Percentiles rank a stretch among this genome's conserved stretches.
phyloP scores from a whole-genome alignment of 2,329 filamentous ascomycete genomes.

The Drechslerella dactyloides region DNA sequence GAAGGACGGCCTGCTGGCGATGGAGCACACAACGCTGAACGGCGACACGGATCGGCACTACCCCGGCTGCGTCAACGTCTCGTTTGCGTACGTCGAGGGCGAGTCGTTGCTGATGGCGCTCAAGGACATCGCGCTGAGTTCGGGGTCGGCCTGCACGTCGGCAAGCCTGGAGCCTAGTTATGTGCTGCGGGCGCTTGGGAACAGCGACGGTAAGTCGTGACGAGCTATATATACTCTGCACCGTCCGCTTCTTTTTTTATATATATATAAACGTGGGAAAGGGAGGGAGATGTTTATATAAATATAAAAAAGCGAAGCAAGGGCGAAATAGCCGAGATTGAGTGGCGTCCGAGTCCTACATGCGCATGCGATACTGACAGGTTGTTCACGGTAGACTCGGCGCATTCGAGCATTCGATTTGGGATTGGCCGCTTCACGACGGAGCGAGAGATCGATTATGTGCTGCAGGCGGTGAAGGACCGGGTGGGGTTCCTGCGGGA shows the following conservation, averaged over 20 bases:
- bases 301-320: too few relatives aligned
- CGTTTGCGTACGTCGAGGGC: conserved; percentile 97
- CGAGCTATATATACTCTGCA: background rate
- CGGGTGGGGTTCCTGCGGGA: conserved; percentile 92
- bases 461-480: conserved; percentile 89
- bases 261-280: background rate
- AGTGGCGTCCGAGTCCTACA: background rate
- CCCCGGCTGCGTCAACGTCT: conserved; percentile 96
- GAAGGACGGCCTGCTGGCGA: conserved; percentile 77
- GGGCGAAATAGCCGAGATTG: background rate
- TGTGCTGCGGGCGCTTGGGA: conserved; percentile 89
- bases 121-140: conserved; percentile 96
- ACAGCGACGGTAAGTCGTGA: conserved; percentile 69
- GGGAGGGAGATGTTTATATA: too few relatives aligned
- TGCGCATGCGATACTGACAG: background rate
- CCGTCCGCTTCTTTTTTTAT: background rate
- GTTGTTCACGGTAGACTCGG: conserved; percentile 68
- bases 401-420: conserved; percentile 96
- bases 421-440: conserved; percentile 97
- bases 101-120: conserved; percentile 97
- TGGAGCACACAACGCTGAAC: conserved; percentile 93
- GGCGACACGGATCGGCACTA: conserved; percentile 84
- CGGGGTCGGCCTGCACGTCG: conserved; percentile 94
- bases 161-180: conserved; percentile 96
- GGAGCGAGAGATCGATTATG: conserved; percentile 93